Evolutionary conservation across 2,329 filamentous ascomycete species (phyloP).

Genomic region (Phaeosphaeria sp.): DNA sequence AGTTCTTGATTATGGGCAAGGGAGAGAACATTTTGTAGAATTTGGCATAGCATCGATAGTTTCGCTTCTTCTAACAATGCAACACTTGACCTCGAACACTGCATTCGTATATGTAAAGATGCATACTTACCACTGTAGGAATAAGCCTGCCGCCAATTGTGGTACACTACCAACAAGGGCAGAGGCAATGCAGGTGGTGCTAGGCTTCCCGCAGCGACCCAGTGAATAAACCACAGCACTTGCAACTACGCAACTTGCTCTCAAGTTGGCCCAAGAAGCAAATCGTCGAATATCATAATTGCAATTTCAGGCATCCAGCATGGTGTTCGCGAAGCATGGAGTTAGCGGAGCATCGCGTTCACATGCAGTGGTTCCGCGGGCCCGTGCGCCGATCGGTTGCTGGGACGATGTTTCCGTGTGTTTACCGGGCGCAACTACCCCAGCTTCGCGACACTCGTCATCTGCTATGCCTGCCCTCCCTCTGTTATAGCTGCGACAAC

Average conservation of each 20-base stretch:
- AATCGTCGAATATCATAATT: not conserved
- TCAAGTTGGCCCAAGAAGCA: not conserved
- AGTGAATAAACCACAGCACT: not conserved
- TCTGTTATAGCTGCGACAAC: conserved; percentile 31
- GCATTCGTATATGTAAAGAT: too few species aligned
- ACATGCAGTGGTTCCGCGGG: conserved; percentile 13
- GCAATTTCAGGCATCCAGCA: not conserved
- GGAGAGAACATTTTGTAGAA: not conserved
- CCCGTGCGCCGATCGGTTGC: conserved; percentile 22
- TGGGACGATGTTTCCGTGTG: conserved; percentile 20
- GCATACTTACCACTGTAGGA: not conserved
- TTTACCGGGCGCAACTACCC: conserved; percentile 13
- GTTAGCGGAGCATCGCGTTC: conserved; percentile 5
- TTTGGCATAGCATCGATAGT: not conserved
- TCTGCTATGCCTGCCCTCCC: conserved; percentile 28
- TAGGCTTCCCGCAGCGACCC: not conserved
- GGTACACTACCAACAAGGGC: conserved; percentile 1
- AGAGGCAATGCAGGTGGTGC: not conserved
- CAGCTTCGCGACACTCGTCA: conserved; percentile 11
- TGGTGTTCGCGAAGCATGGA: not conserved
- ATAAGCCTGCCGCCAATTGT: not conserved
- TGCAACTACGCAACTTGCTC: not conserved
- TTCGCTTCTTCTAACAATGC: conserved; percentile 3
- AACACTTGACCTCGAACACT: too few species aligned
- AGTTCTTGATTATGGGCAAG: not conserved